phyloP scores from a whole-genome alignment of 179 eudicot species.

The Camellia oleifera region DNA sequence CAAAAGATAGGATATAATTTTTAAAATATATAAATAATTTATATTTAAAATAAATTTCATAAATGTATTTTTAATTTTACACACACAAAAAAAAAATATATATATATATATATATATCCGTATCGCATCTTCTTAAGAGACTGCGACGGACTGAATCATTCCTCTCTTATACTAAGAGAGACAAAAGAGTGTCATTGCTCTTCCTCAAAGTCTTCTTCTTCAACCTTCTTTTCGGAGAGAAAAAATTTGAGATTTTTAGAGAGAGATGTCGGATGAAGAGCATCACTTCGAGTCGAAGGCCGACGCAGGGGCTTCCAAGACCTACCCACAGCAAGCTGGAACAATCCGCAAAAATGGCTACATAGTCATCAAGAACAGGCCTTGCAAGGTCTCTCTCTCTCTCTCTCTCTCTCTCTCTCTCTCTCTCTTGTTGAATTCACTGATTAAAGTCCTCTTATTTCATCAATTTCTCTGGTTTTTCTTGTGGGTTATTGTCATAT shows the following conservation, averaged over 20 bases:
- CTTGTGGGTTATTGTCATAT: background rate
- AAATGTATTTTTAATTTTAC: no score
- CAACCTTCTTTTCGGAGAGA: background rate
- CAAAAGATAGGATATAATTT: no score
- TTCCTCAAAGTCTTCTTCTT: background rate
- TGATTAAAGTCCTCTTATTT: background rate
- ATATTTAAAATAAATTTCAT: no score
- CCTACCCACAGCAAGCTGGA: slow-evolving; percentile 36
- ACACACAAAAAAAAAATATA: no score
- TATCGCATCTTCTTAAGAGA: background rate
- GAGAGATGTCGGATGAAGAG: slow-evolving; percentile 34
- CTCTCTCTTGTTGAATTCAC: background rate
- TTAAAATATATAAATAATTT: no score
- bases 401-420: background rate
- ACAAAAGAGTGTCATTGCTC: background rate
- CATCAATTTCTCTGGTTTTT: background rate
- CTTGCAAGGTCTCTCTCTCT: slow-evolving; percentile 24
- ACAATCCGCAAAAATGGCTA: slow-evolving; percentile 31
- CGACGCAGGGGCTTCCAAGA: slow-evolving; percentile 37
- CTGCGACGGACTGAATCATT: background rate
- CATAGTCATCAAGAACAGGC: slow-evolving; percentile 28
- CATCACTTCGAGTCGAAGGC: slow-evolving; percentile 37
- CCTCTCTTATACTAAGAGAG: background rate
- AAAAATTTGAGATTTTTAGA: background rate
- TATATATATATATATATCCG: no score